Percentiles rank a stretch among this genome's conserved stretches.
Evolutionary conservation across 768 basidiomycete species (phyloP).

Genomic region (Leucogyrophana mollusca): DNA sequence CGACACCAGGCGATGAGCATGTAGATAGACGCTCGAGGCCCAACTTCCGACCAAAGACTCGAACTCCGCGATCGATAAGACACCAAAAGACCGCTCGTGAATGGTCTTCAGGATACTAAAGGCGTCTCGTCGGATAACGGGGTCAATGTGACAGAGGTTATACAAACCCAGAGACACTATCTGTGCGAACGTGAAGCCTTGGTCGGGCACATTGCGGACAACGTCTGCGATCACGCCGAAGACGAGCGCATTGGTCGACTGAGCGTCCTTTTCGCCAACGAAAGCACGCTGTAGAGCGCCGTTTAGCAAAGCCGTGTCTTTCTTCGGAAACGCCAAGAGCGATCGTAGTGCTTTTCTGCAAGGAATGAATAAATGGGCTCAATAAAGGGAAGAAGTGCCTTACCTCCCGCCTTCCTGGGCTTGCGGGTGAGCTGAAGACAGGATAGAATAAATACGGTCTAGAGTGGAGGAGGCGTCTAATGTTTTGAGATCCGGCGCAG

Average conservation of each 20-base stretch:
- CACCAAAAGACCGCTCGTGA: slow-evolving; percentile 66
- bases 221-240: slow-evolving; percentile 80
- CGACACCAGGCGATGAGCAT: slow-evolving; percentile 76
- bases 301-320: slow-evolving; percentile 55
- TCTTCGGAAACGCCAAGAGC: slow-evolving; percentile 56
- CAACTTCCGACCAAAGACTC: slow-evolving; percentile 72
- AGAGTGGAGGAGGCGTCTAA: slow-evolving; percentile 52
- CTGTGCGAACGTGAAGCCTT: slow-evolving; percentile 73
- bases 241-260: slow-evolving; percentile 61
- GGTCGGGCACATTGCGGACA: slow-evolving; percentile 50
- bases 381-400: slow-evolving; percentile 27
- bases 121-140: slow-evolving; percentile 66
- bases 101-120: slow-evolving; percentile 75
- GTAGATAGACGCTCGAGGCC: slow-evolving; percentile 73
- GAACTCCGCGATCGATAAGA: slow-evolving; percentile 67
- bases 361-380: slow-evolving; percentile 6
- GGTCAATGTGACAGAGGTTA: slow-evolving; percentile 75
- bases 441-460: slow-evolving; percentile 68
- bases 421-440: slow-evolving; percentile 54
- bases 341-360: slow-evolving; percentile 74
- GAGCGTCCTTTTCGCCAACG: slow-evolving; percentile 50
- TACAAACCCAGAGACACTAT: slow-evolving; percentile 74
- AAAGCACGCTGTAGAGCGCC: slow-evolving; percentile 72
- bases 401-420: slow-evolving; percentile 65
- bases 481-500: slow-evolving; percentile 49